A percentile compares a stretch with the other conserved stretches of the same genome.
Conservation (phyloP, 306 rosid species). For the Malus asiatica region DNA sequence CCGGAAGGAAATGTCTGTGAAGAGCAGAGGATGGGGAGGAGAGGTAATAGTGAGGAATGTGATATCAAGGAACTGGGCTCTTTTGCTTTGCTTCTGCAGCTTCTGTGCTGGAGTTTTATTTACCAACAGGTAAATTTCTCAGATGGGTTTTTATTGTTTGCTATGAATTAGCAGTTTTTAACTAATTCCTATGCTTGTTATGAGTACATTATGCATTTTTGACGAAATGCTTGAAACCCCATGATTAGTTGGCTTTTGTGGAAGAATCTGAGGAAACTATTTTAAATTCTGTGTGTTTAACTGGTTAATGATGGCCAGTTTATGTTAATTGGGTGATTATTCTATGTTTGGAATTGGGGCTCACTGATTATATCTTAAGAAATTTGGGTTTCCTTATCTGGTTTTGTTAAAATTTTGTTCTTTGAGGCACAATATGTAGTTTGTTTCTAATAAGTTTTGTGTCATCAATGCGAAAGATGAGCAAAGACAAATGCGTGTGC, state of each 20-base stretch:
- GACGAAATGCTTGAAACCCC: background rate
- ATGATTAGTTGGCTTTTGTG: constrained; percentile 3
- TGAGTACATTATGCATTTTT: constrained; percentile 5
- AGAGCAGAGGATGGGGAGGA: constrained; percentile 48
- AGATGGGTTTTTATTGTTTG: constrained; percentile 23
- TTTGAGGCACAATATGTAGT: background rate
- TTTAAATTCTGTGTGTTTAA: background rate
- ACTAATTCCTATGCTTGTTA: constrained; percentile 1
- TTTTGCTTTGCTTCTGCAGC: constrained; percentile 68
- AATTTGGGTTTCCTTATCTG: background rate
- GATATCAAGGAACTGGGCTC: constrained; percentile 52
- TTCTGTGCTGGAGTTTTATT: constrained; percentile 83
- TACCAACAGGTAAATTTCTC: constrained; percentile 54
- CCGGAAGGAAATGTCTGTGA: constrained; percentile 43
- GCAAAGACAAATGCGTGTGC: background rate
- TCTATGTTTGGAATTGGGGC: constrained; percentile 1
- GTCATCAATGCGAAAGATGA: background rate
- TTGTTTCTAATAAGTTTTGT: background rate
- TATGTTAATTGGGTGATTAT: constrained; percentile 1
- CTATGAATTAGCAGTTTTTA: constrained; percentile 15
- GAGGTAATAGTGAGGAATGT: constrained; percentile 37
- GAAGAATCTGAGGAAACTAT: background rate
- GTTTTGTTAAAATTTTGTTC: background rate
- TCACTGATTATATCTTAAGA: background rate
- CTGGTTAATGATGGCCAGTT: background rate